Evolutionary conservation across 2,329 filamentous ascomycete species (phyloP), one percentile per base, ranked within the genome.

Genomic region (Fusarium sublunatum): DNA sequence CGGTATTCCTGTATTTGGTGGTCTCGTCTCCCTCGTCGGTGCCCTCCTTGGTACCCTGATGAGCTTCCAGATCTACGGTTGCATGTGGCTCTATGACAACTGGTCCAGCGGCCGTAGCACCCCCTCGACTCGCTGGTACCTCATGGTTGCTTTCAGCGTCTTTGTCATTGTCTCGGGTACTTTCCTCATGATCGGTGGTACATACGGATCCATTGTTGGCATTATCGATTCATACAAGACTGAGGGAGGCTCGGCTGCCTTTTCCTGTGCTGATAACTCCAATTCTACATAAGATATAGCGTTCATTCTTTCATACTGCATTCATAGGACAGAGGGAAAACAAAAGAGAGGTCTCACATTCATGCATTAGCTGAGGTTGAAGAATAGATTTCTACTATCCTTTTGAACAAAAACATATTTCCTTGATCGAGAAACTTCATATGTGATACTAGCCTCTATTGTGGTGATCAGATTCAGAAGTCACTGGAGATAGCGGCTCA

Each of bases 231-330:
- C 70, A 1, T 80, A 81, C 55, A 70, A 71, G 38, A 56, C 47
- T 31, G 68, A 68, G 2, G 76, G 74, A 1, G 78, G 77, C 1
- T 77, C 77, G 6, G 60, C 69, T 3, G 77, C 77, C 0, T 81
- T 77, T 71, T 76, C 77, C 2, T 81, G 78, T 50, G 76, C 74
- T 0, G 78, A 81, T 38, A 81, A 81, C 68, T 81, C 78, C 4
- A 71, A 73, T 53, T 74, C 72, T 13, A 58, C 53, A 15, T 54
- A 31, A 48, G 24, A 5, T 9, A 32, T 11, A 50, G 36, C 25
- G 28, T 22, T 19, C 60, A 31, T 39, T 47, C 12, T 35, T 56
- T 35, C 35, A 26, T 29, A 38, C 46, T 42, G 44, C 1, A 61
- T 32, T 47, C 22, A 52, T 41, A 50, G 35, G 28, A 35, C 36